These are phyloP conservation scores for Talaromyces trachyspermus DNA, from an alignment of 495 filamentous ascomycete species.

Conservation along the genomic window DNA sequence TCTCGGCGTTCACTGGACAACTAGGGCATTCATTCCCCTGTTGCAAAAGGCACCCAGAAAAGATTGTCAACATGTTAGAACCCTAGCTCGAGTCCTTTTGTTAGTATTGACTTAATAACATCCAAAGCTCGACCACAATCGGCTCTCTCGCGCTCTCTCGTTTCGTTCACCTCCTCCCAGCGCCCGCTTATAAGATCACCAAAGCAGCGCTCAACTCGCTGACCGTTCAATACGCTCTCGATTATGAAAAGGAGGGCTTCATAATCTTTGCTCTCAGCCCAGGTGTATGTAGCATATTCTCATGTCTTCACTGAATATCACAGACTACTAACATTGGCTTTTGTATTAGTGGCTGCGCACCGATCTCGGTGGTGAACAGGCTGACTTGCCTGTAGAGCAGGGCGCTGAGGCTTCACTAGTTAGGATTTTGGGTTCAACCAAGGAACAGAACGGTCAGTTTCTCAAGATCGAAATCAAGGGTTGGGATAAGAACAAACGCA, in stretches of 20 bases:
- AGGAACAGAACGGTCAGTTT: constrained; percentile 36
- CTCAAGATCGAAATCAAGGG: constrained; percentile 36
- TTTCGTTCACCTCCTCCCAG: constrained; percentile 6
- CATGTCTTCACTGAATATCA: background rate
- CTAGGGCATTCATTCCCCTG: constrained; percentile 37
- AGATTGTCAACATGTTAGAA: constrained; percentile 40
- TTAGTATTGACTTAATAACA: background rate
- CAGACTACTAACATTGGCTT: background rate
- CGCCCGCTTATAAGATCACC: constrained; percentile 43
- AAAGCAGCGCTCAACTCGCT: constrained; percentile 46
- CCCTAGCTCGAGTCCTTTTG: background rate
- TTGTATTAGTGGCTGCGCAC: constrained; percentile 40
- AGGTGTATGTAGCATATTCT: constrained; percentile 33
- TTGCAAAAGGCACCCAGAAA: constrained; percentile 35
- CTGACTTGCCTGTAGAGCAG: constrained; percentile 36
- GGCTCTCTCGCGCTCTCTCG: constrained; percentile 29
- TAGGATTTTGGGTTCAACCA: constrained; percentile 27
- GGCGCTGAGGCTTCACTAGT: constrained; percentile 38
- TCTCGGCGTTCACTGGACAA: constrained; percentile 32
- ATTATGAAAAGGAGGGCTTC: constrained; percentile 35
- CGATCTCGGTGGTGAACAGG: constrained; percentile 33
- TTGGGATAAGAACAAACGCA: constrained; percentile 33
- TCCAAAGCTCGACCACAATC: constrained; percentile 28
- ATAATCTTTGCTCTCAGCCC: constrained; percentile 37
- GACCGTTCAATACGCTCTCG: constrained; percentile 39